Conservation (phyloP, 2,329 filamentous ascomycete genomes). For the Trichoderma endophyticum region DNA sequence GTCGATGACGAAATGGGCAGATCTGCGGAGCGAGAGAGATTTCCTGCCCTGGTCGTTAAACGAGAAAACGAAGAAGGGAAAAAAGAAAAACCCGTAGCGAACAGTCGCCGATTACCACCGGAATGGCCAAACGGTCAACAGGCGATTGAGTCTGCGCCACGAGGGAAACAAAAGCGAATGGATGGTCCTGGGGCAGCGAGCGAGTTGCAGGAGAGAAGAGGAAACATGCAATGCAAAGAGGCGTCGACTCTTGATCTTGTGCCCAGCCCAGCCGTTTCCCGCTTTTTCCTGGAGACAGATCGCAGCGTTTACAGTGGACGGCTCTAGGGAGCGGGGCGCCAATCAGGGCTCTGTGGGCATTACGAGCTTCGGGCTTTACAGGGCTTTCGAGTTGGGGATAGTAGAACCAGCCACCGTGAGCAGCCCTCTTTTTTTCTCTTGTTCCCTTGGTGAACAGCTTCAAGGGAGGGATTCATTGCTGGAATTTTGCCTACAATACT, state of each 20-base stretch:
- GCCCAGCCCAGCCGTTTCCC: background rate
- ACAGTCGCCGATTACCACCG: constrained; percentile 5
- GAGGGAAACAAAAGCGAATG: constrained; percentile 7
- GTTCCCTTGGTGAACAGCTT: background rate
- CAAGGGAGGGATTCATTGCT: background rate
- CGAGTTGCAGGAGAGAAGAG: background rate
- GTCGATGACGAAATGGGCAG: constrained; percentile 14
- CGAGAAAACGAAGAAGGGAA: background rate
- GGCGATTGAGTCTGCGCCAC: background rate
- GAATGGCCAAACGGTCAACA: background rate
- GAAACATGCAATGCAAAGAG: background rate
- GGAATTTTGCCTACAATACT: background rate
- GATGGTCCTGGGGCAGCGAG: background rate
- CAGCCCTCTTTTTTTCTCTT: background rate
- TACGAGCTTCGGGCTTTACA: background rate
- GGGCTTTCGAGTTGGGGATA: background rate
- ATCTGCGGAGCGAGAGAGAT: constrained; percentile 12
- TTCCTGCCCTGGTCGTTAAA: background rate
- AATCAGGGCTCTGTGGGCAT: background rate
- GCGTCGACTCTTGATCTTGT: background rate
- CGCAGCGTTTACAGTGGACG: background rate
- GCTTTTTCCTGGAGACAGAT: constrained; percentile 4
- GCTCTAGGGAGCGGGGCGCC: background rate
- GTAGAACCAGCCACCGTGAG: background rate
- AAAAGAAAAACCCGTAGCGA: background rate